Evolutionary conservation across 2,329 filamentous ascomycete species (phyloP).

Genomic region (Sclerotiophoma versabilis): DNA sequence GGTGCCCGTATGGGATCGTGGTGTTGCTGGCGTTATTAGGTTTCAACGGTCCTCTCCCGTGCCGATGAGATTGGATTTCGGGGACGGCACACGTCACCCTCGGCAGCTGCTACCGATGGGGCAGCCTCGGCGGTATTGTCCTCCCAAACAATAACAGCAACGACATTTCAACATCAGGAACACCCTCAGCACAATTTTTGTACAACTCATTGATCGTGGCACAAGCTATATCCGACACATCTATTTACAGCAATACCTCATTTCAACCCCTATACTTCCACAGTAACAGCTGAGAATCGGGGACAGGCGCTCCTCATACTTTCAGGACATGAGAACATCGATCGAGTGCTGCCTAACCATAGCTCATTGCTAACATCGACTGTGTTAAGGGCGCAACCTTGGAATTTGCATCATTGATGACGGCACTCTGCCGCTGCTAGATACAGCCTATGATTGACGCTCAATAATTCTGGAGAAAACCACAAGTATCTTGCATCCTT

Average conservation of each 20-base stretch:
- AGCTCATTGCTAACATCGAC: no score
- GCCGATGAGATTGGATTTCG: constrained; percentile 14
- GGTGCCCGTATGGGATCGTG: background rate
- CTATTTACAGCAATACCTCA: background rate
- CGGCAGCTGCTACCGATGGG: constrained; percentile 9
- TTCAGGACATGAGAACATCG: no score
- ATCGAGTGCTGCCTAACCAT: no score
- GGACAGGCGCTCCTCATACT: no score
- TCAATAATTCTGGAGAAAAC: background rate
- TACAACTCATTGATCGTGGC: background rate
- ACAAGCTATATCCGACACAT: background rate
- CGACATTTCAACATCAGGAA: background rate
- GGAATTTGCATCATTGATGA: background rate
- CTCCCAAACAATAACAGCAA: background rate
- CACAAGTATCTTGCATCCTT: no score
- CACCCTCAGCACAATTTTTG: background rate
- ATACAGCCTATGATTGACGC: no score
- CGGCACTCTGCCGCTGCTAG: background rate
- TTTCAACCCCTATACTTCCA: background rate
- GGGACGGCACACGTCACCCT: constrained; percentile 12
- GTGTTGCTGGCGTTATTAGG: constrained; percentile 3
- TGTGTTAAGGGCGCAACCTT: no score
- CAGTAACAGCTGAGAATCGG: background rate
- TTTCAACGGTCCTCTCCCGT: constrained; percentile 13
- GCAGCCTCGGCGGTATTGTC: background rate